Conservation (phyloP, 495 filamentous ascomycete species). For the Rostrohypoxylon terebratum region DNA sequence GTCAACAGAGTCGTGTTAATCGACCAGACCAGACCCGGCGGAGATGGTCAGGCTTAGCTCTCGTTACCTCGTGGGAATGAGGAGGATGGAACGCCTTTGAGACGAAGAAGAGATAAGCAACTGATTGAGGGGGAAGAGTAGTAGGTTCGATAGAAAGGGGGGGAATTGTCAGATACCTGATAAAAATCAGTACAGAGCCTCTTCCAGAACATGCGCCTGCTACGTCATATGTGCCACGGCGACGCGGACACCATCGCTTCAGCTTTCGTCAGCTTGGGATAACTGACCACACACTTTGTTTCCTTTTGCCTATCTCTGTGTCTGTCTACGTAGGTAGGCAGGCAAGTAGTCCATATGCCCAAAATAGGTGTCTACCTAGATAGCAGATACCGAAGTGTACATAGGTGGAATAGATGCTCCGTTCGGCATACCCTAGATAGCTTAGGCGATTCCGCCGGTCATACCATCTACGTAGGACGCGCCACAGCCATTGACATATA, state of each 20-base stretch:
- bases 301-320: background rate
- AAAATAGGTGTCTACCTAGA: background rate
- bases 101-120: conserved; percentile 2
- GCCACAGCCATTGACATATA: background rate
- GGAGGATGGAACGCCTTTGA: background rate
- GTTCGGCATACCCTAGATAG: background rate
- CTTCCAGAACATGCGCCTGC: conserved; percentile 23
- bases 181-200: conserved; percentile 17
- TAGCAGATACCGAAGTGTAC: background rate
- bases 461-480: background rate
- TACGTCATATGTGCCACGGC: conserved; percentile 2
- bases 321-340: background rate
- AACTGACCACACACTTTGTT: background rate
- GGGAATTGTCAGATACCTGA: conserved; percentile 14
- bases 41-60: background rate
- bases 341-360: background rate
- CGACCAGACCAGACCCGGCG: background rate
- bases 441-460: background rate
- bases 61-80: background rate
- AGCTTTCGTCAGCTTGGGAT: background rate
- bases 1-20: background rate
- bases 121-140: background rate
- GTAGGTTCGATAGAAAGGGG: conserved; percentile 8
- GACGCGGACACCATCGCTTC: background rate
- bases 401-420: background rate